Evolutionary conservation across 2,329 filamentous ascomycete species (phyloP).

Genomic region (Hypoxylon sp.): DNA sequence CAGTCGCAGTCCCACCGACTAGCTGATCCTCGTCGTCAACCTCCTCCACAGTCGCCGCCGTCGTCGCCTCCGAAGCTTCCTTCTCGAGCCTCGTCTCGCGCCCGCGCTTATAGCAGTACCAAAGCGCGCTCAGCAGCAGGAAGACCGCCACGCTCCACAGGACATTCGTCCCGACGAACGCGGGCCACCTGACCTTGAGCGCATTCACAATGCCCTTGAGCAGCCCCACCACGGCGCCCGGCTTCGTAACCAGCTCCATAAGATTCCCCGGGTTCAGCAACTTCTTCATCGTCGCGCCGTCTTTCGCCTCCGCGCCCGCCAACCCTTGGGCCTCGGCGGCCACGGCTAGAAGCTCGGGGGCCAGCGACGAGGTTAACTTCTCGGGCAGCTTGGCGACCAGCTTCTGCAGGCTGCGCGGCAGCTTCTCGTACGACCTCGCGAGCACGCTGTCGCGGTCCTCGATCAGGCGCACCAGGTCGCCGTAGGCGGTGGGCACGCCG

Average conservation of each 20-base stretch:
- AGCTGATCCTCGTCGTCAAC: background rate
- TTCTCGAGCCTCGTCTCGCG: conserved; percentile 82
- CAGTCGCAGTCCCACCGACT: background rate
- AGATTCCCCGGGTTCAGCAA: conserved; percentile 78
- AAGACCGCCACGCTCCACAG: conserved; percentile 91
- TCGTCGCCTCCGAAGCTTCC: conserved; percentile 55
- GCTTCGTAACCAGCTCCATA: conserved; percentile 84
- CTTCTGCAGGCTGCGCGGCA: conserved; percentile 85
- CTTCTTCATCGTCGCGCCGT: conserved; percentile 72
- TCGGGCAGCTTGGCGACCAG: conserved; percentile 86
- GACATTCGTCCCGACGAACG: conserved; percentile 90
- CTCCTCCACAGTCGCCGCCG: background rate
- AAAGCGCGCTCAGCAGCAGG: conserved; percentile 90
- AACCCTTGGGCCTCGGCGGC: conserved; percentile 80
- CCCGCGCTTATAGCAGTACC: conserved; percentile 98
- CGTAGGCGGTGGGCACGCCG: conserved; percentile 92
- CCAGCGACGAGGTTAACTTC: conserved; percentile 80
- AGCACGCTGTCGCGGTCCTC: conserved; percentile 72
- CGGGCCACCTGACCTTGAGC: conserved; percentile 87
- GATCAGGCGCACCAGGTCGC: conserved; percentile 78
- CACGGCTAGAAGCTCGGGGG: conserved; percentile 83
- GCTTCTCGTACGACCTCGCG: conserved; percentile 69
- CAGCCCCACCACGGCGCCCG: conserved; percentile 86
- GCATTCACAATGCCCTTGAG: conserved; percentile 92
- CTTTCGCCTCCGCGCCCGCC: conserved; percentile 62